Evolutionary conservation across 169 alveolate species (phyloP).

Genomic region (Eimeria acervulina): DNA sequence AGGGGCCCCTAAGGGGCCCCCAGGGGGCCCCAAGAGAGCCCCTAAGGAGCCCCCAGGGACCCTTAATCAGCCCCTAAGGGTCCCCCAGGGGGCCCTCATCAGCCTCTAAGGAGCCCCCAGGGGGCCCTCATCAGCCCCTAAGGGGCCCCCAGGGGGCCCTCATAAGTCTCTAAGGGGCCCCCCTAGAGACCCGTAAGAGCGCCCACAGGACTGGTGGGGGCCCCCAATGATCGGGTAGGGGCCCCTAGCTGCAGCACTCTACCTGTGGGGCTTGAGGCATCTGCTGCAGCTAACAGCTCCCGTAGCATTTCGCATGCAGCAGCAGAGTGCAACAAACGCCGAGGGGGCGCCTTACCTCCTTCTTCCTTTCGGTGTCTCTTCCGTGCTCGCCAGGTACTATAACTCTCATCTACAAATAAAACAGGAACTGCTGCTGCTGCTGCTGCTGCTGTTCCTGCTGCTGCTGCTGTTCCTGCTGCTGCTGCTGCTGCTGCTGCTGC

Average conservation of each 20-base stretch:
- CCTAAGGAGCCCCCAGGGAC: no score
- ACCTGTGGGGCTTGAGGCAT: not conserved
- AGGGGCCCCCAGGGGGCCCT: no score
- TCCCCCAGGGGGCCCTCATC: no score
- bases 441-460: not conserved
- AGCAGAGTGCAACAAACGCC: not conserved
- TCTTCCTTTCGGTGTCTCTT: not conserved
- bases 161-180: no score
- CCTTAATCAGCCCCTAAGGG: no score
- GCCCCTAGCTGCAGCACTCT: slow-evolving; percentile 16
- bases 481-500: slow-evolving; percentile 6
- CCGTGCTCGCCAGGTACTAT: slow-evolving; percentile 36
- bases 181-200: not conserved
- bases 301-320: slow-evolving; percentile 15
- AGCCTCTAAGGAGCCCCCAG: no score
- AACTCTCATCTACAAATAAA: slow-evolving; percentile 31
- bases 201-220: not conserved
- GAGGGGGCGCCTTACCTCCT: not conserved
- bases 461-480: not conserved
- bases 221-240: not conserved
- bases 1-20: no score
- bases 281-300: not conserved
- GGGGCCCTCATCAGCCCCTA: no score
- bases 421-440: slow-evolving; percentile 10
- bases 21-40: no score